Evolutionary conservation across 2,329 filamentous ascomycete species (phyloP).

Genomic region (Xylariaceae sp.): DNA sequence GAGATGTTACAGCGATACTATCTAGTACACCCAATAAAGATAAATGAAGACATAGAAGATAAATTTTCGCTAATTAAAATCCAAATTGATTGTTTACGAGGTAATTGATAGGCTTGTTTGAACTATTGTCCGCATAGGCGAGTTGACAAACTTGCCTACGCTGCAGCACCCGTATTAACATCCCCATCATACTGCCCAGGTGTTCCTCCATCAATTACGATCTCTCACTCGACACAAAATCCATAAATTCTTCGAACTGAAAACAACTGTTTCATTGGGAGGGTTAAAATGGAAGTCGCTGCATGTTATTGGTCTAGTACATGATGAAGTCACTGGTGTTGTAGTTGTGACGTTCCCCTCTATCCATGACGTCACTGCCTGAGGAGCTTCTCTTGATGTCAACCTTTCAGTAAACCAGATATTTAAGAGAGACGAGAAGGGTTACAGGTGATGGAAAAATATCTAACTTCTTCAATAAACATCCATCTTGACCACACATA

Average conservation of each 20-base stretch:
- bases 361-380: conserved; percentile 35
- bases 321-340: conserved; percentile 34
- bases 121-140: no score
- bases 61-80: no score
- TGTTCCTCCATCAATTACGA: background rate
- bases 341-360: conserved; percentile 25
- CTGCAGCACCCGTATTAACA: no score
- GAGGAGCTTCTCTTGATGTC: conserved; percentile 1
- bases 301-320: conserved; percentile 16
- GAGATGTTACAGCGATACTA: background rate
- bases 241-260: background rate
- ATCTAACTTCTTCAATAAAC: background rate
- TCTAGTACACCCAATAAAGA: no score
- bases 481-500: background rate
- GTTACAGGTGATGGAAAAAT: no score
- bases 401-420: conserved; percentile 1
- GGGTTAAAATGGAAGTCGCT: no score
- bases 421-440: no score
- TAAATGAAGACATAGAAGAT: no score
- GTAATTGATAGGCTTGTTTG: no score
- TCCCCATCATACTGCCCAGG: background rate
- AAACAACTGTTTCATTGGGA: no score
- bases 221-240: conserved; percentile 6
- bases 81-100: no score
- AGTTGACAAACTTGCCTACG: no score